These are phyloP conservation scores for Tetrahymena thermophila DNA, from an alignment of 73 alveolate species.

Conservation along the genomic window DNA sequence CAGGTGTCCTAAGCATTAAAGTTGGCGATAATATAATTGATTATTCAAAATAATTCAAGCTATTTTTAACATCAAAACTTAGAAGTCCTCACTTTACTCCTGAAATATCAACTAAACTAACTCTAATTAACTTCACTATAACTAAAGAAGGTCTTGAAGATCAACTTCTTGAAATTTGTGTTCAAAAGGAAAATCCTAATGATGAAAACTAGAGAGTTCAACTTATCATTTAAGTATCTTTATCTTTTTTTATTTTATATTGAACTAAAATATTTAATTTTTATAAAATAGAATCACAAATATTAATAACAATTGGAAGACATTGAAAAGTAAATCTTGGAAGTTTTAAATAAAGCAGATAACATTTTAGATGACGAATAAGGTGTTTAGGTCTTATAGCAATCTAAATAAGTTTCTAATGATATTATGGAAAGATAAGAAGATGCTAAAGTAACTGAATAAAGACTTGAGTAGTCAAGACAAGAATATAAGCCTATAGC, in stretches of 20 bases:
- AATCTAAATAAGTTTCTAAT: constrained; percentile 79
- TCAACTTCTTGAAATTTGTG: constrained; percentile 52
- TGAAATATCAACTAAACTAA: constrained; percentile 91
- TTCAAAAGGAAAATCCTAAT: constrained; percentile 6
- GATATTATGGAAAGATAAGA: constrained; percentile 76
- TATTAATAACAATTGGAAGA: constrained; percentile 61
- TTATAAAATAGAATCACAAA: neutral
- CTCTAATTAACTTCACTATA: constrained; percentile 90
- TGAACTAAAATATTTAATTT: neutral
- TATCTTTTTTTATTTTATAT: neutral
- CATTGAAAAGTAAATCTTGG: constrained; percentile 86
- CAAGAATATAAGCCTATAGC: constrained; percentile 85
- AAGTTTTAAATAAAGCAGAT: constrained; percentile 76
- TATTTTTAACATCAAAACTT: constrained; percentile 97
- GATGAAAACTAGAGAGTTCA: neutral
- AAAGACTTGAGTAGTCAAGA: constrained; percentile 75
- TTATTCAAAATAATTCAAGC: constrained; percentile 17
- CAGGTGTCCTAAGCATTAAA: constrained; percentile 72
- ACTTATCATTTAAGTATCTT: neutral
- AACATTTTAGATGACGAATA: constrained; percentile 83
- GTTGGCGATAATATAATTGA: constrained; percentile 71
- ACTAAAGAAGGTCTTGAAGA: constrained; percentile 97
- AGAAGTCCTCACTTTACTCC: constrained; percentile 99
- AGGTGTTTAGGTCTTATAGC: constrained; percentile 71
- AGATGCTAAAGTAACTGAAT: constrained; percentile 78